Conservation (phyloP, 345 rosid species). For the Hibiscus mutabilis region DNA sequence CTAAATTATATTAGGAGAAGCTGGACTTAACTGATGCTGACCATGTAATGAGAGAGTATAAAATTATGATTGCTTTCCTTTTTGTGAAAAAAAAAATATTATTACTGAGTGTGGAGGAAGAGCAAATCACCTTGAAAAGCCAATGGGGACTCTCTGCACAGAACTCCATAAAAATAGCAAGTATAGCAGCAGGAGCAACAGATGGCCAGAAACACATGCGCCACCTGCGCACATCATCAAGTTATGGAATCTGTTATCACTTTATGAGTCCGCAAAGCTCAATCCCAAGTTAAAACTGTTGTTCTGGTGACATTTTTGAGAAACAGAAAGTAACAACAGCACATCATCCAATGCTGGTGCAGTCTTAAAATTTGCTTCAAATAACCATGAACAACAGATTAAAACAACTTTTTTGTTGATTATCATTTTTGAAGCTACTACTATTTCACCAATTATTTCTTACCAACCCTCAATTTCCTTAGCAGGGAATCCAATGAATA, state of each 20-base stretch:
- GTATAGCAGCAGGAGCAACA: conserved; percentile 61
- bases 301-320: neutral
- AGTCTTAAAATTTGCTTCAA: neutral
- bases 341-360: neutral
- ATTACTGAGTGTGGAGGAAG: neutral
- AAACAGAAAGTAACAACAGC: neutral
- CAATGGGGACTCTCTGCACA: conserved; percentile 94
- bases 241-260: conserved; percentile 12
- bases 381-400: conserved; percentile 1
- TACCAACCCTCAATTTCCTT: conserved; percentile 72
- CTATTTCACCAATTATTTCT: conserved; percentile 15
- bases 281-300: neutral
- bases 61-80: neutral
- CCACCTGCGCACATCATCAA: conserved; percentile 57
- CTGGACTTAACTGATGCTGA: neutral
- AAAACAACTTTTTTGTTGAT: conserved; percentile 1
- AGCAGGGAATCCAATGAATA: conserved; percentile 72
- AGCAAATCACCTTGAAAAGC: conserved; percentile 73
- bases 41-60: neutral
- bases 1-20: neutral
- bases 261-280: conserved; percentile 45
- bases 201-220: conserved; percentile 81
- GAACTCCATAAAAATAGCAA: conserved; percentile 63
- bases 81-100: too few species aligned
- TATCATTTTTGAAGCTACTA: neutral